These are phyloP conservation scores for Colletotrichum magnum DNA, from an alignment of 2,329 filamentous ascomycete species.

Conservation along the genomic window DNA sequence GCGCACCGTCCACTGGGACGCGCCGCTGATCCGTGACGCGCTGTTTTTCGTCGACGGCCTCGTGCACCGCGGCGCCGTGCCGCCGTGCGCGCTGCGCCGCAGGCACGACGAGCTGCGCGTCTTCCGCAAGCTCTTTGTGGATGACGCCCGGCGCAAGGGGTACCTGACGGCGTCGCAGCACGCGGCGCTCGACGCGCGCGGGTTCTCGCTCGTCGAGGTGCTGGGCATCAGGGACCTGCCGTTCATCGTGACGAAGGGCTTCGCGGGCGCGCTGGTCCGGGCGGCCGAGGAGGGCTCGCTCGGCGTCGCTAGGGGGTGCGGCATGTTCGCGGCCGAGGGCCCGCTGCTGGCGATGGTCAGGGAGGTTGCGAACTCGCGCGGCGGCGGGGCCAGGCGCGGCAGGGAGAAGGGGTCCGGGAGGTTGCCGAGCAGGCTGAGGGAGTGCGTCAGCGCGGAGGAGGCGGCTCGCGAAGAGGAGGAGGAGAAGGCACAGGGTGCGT, in stretches of 20 bases:
- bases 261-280: constrained; percentile 7
- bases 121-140: constrained; percentile 29
- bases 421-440: constrained; percentile 7
- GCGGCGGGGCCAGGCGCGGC: background rate
- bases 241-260: constrained; percentile 4
- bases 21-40: constrained; percentile 24
- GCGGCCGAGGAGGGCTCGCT: constrained; percentile 23
- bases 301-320: constrained; percentile 5
- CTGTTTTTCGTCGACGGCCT: constrained; percentile 23
- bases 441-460: constrained; percentile 6
- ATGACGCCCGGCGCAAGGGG: constrained; percentile 9
- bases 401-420: background rate
- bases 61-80: background rate
- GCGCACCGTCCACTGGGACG: constrained; percentile 30
- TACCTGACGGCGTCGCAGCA: constrained; percentile 21
- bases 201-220: constrained; percentile 26
- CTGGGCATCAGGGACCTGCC: constrained; percentile 22
- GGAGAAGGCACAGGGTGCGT: too few species aligned
- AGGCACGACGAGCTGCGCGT: constrained; percentile 6
- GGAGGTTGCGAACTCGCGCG: background rate
- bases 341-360: constrained; percentile 22
- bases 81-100: background rate
- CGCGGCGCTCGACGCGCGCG: constrained; percentile 4
- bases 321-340: constrained; percentile 17
- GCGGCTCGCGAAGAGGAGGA: background rate